Evolutionary conservation across 257 asterid genomes (phyloP).

Genomic region (Perilla frutescens): DNA sequence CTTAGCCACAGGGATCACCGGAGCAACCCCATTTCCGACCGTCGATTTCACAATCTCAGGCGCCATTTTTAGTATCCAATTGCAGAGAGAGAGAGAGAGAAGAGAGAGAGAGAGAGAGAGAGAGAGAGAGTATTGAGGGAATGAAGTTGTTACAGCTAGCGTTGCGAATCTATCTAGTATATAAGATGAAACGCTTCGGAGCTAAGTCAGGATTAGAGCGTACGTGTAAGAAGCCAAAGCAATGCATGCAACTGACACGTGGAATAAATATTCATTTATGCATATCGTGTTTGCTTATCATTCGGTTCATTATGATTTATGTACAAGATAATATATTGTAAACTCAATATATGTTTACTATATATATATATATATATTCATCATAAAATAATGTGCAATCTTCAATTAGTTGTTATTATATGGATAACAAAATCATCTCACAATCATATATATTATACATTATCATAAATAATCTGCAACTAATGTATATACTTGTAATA

Average conservation of each 20-base stretch:
- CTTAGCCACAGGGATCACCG: not conserved
- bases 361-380: too few species aligned
- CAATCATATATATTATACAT: too few species aligned
- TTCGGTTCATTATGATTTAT: not conserved
- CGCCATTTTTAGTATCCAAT: slow-evolving; percentile 21
- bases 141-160: not conserved
- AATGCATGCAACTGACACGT: slow-evolving; percentile 27
- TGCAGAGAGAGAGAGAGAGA: not conserved
- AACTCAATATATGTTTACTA: too few species aligned
- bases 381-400: too few species aligned
- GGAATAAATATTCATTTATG: slow-evolving; percentile 16
- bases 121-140: not conserved
- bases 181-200: not conserved
- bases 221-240: slow-evolving; percentile 39
- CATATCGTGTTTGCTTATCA: not conserved
- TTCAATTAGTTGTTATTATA: too few species aligned
- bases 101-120: not conserved
- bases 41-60: slow-evolving; percentile 34
- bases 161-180: not conserved
- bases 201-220: slow-evolving; percentile 19
- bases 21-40: not conserved
- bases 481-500: too few species aligned
- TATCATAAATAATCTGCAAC: too few species aligned
- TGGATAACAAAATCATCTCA: too few species aligned
- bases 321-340: not conserved